These are phyloP conservation scores for Metschnikowia lochheadii DNA, from an alignment of 805 yeast species.

Conservation along the genomic window DNA sequence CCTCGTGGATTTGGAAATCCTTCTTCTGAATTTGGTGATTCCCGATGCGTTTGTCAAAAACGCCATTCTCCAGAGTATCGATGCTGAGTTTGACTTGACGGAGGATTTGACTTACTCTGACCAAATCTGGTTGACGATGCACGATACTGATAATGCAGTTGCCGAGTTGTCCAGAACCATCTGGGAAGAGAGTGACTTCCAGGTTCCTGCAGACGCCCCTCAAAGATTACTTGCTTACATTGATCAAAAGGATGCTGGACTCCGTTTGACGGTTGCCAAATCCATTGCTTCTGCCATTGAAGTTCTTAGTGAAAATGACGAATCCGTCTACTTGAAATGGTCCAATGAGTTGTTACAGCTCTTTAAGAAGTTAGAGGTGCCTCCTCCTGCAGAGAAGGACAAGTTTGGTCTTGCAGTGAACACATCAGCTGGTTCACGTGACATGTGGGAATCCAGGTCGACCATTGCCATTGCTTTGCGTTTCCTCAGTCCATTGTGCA, in stretches of 20 bases:
- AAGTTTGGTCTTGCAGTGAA: constrained; percentile 75
- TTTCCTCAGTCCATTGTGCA: constrained; percentile 48
- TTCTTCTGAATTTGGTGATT: constrained; percentile 54
- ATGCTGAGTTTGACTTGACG: constrained; percentile 71
- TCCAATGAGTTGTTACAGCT: constrained; percentile 47
- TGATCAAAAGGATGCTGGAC: constrained; percentile 55
- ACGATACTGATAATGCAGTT: constrained; percentile 63
- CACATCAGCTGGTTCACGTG: constrained; percentile 56
- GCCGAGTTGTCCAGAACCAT: constrained; percentile 70
- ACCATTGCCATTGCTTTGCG: constrained; percentile 72
- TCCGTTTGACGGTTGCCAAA: constrained; percentile 68
- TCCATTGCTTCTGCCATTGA: constrained; percentile 60
- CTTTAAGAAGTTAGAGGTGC: constrained; percentile 59
- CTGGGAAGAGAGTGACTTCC: constrained; percentile 74
- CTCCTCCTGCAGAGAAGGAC: constrained; percentile 75
- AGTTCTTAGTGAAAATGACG: constrained; percentile 21
- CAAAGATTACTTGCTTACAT: constrained; percentile 46
- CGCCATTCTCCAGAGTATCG: constrained; percentile 77
- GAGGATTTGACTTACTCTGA: constrained; percentile 46
- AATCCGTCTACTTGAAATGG: constrained; percentile 25
- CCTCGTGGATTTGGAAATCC: constrained; percentile 51
- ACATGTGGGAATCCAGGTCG: constrained; percentile 80
- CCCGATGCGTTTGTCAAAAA: constrained; percentile 70
- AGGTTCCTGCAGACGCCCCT: constrained; percentile 44
- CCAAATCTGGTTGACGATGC: constrained; percentile 75